Conservation (phyloP, 768 basidiomycete genomes). For the Pulveroboletus frians region DNA sequence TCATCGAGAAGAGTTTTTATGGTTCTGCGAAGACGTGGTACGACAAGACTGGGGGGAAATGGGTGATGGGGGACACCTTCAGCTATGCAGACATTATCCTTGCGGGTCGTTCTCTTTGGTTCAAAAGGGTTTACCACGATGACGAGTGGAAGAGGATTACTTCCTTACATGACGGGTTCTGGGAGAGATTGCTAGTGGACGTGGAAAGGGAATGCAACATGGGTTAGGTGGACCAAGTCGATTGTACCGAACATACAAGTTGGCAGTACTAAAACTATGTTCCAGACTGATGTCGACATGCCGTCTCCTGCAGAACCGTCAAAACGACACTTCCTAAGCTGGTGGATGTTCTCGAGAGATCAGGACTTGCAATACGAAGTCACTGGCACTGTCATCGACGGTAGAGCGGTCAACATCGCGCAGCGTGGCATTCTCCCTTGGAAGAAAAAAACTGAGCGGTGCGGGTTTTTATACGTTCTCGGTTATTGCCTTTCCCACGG, state of each 20-base stretch:
- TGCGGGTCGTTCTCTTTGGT: slow-evolving; percentile 10
- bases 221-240: too few relatives aligned
- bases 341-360: slow-evolving; percentile 48
- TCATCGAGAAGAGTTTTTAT: slow-evolving; percentile 12
- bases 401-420: slow-evolving; percentile 47
- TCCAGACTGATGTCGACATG: slow-evolving; percentile 59
- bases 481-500: slow-evolving; percentile 37
- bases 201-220: slow-evolving; percentile 27
- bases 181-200: slow-evolving; percentile 21
- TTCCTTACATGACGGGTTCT: slow-evolving; percentile 24
- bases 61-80: slow-evolving; percentile 28
- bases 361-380: slow-evolving; percentile 45
- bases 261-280: slow-evolving; percentile 36
- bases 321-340: slow-evolving; percentile 66
- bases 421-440: slow-evolving; percentile 62
- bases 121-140: slow-evolving; percentile 14
- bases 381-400: slow-evolving; percentile 64
- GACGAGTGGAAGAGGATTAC: slow-evolving; percentile 27
- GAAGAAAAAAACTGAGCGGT: slow-evolving; percentile 7
- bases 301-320: slow-evolving; percentile 47
- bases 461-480: slow-evolving; percentile 21
- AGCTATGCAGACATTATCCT: slow-evolving; percentile 31
- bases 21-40: slow-evolving; percentile 16
- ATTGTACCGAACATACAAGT: background rate
- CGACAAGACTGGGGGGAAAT: slow-evolving; percentile 22